Evolutionary conservation across 345 rosid species (phyloP), one percentile per base, ranked within the genome.

Genomic region (Populus nigra): DNA sequence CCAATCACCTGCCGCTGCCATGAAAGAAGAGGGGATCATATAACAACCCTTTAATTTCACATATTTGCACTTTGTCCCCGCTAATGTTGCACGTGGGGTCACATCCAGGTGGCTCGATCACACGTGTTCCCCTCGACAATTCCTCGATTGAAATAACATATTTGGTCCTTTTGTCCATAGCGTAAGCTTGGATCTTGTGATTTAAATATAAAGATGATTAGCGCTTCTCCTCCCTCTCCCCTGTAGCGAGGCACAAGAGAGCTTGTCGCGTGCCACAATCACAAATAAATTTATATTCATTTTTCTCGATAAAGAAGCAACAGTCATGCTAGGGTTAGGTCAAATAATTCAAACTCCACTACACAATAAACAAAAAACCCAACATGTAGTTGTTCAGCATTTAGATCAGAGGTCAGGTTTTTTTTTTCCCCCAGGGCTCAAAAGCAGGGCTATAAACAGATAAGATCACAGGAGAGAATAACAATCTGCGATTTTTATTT

Each of bases 181-280:
- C 65, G 71, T 23, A 43, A 74, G 83, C 62, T 83, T 77, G 89
- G 87, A 79, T 79, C 84, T 79, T 77, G 84, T 59, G 79, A 83
- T 85, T 85, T 79, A 71, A 76, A 79, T 76, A 70, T 22, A 5
- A 31, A 70, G 36, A 50, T 61, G 69, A 73, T 12, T 27, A 3
- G 4, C 33, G 33, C 66, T 3, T 62, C 29, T 27, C 65, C 10
- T 8, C 43, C 8, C 43, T 8, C 43, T 39, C 8, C 43, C 43
- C 0, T 4, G 36, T 4, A 33, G 36, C 36, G 36, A 33, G 36
- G 36, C 36, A 33, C 0, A 5, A 33, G 36, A 33, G 36, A 33
- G 36, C 36, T 33, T 33, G 36, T 4, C 36, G 36, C 36, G 36
- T 33, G 36, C 36, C 36, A 33, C 0, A 73, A 29, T 50, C 78